Evolutionary conservation across 441 rosid species (phyloP), one percentile per base, ranked within the genome.

Genomic region (Geranium incanum): DNA sequence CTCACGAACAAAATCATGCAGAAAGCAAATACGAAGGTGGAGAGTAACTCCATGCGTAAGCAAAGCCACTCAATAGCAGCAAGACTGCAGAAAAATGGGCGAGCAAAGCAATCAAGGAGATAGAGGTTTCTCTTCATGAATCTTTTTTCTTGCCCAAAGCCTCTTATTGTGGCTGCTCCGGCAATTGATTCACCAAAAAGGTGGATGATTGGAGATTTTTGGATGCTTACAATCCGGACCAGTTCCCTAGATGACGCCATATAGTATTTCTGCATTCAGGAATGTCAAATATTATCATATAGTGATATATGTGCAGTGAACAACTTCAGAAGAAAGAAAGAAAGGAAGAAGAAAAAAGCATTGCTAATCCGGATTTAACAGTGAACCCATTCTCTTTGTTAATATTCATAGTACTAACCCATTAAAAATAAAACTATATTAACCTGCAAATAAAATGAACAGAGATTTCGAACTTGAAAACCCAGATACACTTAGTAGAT

Each of bases 1-100:
- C 97, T 95, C 77, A 95, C 98, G 37, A 95, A 95, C 68, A 95
- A 84, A 80, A 95, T 76, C 99, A 95, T 95, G 88, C 99, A 95
- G 81, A 95, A 93, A 65, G 99, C 97, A 69, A 95, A 95, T 52
- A 91, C 97, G 13, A 93, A 88, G 69, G 99, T 95, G 60, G 99
- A 95, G 72, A 95, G 97, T 50, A 95, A 79, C 76, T 95, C 99
- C 99, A 95, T 95, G 66, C 99, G 94, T 55, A 95, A 83, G 85
- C 99, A 92, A 68, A 95, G 97, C 99, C 99, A 95, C 78, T 95
- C 99, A 67, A 95, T 95, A 65, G 99, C 99, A 71, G 97, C 98
- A 66, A 95, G 85, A 74, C 99, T 93, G 83, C 92, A 88, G 81
- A 95, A 95, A 89, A 95, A 95, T 64, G 99, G 99, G 52, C 99